These are phyloP conservation scores for Xerocomus brunneocitrinus DNA, from an alignment of 768 basidiomycete genomes.

Conservation along the genomic window DNA sequence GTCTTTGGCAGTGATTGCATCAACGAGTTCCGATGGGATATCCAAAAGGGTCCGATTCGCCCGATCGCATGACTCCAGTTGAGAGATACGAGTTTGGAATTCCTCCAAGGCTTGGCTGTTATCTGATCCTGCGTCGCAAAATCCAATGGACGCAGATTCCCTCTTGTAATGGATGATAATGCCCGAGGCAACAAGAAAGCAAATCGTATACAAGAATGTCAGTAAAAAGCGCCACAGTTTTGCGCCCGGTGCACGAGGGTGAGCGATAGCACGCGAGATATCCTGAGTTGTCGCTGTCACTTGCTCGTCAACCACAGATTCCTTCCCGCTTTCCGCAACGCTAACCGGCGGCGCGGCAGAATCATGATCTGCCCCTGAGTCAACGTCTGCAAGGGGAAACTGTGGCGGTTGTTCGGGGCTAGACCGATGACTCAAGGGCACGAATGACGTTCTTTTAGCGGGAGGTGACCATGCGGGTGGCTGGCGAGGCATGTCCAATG, in stretches of 20 bases:
- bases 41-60: slow-evolving; percentile 50
- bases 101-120: slow-evolving; percentile 56
- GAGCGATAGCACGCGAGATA: slow-evolving; percentile 33
- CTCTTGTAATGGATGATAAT: slow-evolving; percentile 50
- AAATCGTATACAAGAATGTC: slow-evolving; percentile 40
- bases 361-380: not conserved
- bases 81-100: slow-evolving; percentile 41
- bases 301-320: slow-evolving; percentile 19
- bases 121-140: slow-evolving; percentile 60
- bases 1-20: slow-evolving; percentile 26
- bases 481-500: slow-evolving; percentile 34
- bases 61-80: slow-evolving; percentile 51
- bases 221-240: slow-evolving; percentile 31
- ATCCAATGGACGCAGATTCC: slow-evolving; percentile 70
- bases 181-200: slow-evolving; percentile 33
- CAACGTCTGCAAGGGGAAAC: slow-evolving; percentile 2
- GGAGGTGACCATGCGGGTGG: slow-evolving; percentile 14
- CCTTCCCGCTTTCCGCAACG: slow-evolving; percentile 19
- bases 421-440: slow-evolving; percentile 17
- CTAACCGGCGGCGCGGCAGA: slow-evolving; percentile 11
- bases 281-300: slow-evolving; percentile 35
- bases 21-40: slow-evolving; percentile 24
- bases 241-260: slow-evolving; percentile 10
- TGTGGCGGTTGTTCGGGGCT: slow-evolving; percentile 13
- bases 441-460: slow-evolving; percentile 10